Percentiles rank a stretch among this genome's conserved stretches.
phyloP scores from a whole-genome alignment of 495 filamentous ascomycete species.

The Xylaria flabelliformis region DNA sequence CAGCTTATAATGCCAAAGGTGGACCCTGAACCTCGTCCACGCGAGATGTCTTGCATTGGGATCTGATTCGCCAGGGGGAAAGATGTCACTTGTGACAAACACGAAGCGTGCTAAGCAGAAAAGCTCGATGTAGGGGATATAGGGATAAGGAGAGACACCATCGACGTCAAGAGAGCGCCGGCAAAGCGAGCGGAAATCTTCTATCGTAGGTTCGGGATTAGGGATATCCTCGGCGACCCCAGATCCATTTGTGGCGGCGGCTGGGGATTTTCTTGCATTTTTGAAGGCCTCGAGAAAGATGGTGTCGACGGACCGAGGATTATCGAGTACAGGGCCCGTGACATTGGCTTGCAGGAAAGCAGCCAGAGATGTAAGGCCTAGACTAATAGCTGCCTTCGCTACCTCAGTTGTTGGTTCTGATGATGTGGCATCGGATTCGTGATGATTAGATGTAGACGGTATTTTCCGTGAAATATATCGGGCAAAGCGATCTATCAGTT shows the following conservation, averaged over 20 bases:
- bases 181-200: constrained; percentile 51
- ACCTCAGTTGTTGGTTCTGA: background rate
- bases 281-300: constrained; percentile 37
- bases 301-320: constrained; percentile 35
- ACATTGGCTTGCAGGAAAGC: constrained; percentile 92
- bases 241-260: background rate
- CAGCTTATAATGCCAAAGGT: constrained; percentile 88
- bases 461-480: background rate
- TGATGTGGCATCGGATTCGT: background rate
- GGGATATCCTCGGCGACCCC: constrained; percentile 11
- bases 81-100: constrained; percentile 53
- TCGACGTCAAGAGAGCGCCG: constrained; percentile 75
- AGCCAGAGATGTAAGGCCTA: constrained; percentile 76
- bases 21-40: constrained; percentile 70
- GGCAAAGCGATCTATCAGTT: constrained; percentile 7
- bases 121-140: constrained; percentile 82
- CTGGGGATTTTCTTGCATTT: background rate
- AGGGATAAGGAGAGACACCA: constrained; percentile 83
- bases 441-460: background rate
- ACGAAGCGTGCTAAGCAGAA: constrained; percentile 77
- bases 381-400: constrained; percentile 18
- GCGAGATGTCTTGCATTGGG: constrained; percentile 32
- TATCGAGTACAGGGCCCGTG: constrained; percentile 81
- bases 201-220: constrained; percentile 9
- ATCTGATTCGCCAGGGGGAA: constrained; percentile 28